A percentile compares a stretch with the other conserved stretches of the same genome.
phyloP scores from a whole-genome alignment of 805 yeast species.

The Suhomyces vadensis region DNA sequence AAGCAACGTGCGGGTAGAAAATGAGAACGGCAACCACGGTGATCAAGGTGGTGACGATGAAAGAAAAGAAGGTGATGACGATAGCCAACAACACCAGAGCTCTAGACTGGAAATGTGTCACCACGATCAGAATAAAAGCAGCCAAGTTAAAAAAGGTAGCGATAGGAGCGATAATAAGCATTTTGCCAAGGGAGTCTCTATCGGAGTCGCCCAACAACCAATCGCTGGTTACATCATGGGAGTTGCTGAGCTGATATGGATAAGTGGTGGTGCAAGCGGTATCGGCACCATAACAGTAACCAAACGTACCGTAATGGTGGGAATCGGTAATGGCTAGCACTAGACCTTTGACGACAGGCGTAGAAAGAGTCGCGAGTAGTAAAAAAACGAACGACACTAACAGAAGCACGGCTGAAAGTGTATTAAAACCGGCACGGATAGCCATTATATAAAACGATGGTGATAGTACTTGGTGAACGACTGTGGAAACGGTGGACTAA shows the following conservation, averaged over 20 bases:
- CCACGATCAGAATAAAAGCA: conserved; percentile 24
- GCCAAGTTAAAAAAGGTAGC: conserved; percentile 63
- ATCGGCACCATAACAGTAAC: conserved; percentile 49
- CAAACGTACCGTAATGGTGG: conserved; percentile 63
- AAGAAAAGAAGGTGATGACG: conserved; percentile 48
- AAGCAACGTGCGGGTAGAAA: conserved; percentile 63
- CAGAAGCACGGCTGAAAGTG: conserved; percentile 42
- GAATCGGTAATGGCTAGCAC: conserved; percentile 48
- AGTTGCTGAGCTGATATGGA: conserved; percentile 42
- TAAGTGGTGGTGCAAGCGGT: conserved; percentile 48
- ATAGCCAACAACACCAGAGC: conserved; percentile 40
- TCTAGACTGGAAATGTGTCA: conserved; percentile 26
- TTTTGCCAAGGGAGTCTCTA: conserved; percentile 53
- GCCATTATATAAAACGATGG: conserved; percentile 12
- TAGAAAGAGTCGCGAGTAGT: conserved; percentile 58
- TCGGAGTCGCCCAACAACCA: conserved; percentile 52
- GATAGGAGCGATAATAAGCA: conserved; percentile 62
- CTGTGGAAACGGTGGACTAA: too few relatives aligned
- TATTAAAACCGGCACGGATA: conserved; percentile 31
- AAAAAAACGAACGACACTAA: conserved; percentile 62
- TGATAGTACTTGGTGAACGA: background rate
- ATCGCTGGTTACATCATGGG: conserved; percentile 26
- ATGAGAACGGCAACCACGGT: conserved; percentile 57
- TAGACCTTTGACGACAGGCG: conserved; percentile 56
- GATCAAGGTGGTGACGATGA: conserved; percentile 53